Percentiles rank a stretch among this genome's conserved stretches.
phyloP scores from a whole-genome alignment of 2,329 filamentous ascomycete genomes.

The Colletotrichum gloeosporioides region DNA sequence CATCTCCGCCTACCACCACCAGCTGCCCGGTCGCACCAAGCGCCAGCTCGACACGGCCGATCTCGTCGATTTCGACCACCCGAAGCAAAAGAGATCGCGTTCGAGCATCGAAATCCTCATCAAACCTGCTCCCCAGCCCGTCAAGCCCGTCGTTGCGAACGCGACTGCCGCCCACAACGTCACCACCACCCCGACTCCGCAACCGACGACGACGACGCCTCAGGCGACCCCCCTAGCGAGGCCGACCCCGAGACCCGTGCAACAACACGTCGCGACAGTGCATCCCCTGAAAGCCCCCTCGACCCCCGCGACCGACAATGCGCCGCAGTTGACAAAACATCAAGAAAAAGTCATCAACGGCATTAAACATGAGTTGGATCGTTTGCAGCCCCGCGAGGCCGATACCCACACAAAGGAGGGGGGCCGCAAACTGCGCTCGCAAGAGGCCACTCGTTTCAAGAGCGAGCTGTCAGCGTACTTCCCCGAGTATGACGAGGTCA shows the following conservation, averaged over 20 bases:
- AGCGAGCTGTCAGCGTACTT: slow-evolving; percentile 93
- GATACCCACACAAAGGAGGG: slow-evolving; percentile 58
- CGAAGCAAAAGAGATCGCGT: slow-evolving; percentile 54
- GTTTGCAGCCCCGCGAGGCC: slow-evolving; percentile 53
- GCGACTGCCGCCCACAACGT: slow-evolving; percentile 1
- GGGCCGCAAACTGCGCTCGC: slow-evolving; percentile 81
- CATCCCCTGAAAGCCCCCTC: slow-evolving; percentile 18
- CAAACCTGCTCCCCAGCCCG: slow-evolving; percentile 24
- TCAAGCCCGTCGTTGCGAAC: slow-evolving; percentile 25
- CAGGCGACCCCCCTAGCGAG: slow-evolving; percentile 2
- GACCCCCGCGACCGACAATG: slow-evolving; percentile 27
- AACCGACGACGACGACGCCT: slow-evolving; percentile 15
- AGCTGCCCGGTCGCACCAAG: slow-evolving; percentile 49
- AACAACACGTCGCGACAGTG: slow-evolving; percentile 18
- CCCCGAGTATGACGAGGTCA: slow-evolving; percentile 91
- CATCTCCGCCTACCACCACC: slow-evolving; percentile 36
- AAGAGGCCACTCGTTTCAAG: slow-evolving; percentile 85
- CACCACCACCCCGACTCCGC: slow-evolving; percentile 14
- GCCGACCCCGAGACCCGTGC: background rate
- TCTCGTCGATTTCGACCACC: slow-evolving; percentile 45
- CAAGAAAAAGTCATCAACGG: slow-evolving; percentile 66
- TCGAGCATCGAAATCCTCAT: slow-evolving; percentile 59
- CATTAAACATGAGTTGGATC: slow-evolving; percentile 65
- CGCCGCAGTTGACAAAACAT: slow-evolving; percentile 48
- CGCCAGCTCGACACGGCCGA: slow-evolving; percentile 51